phyloP scores from a whole-genome alignment of 768 basidiomycete species.

The Naganishia vishniacii region DNA sequence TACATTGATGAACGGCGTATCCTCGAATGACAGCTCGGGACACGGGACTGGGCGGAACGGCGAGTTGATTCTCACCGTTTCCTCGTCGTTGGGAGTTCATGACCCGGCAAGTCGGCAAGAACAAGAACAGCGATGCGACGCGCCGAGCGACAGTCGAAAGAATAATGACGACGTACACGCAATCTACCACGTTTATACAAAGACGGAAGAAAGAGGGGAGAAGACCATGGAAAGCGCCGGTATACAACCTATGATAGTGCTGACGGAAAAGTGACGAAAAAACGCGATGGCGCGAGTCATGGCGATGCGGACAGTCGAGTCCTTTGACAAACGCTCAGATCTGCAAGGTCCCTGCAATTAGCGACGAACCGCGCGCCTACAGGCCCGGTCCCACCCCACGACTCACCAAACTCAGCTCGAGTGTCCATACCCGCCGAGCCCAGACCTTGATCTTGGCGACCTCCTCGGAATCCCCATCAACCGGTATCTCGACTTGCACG shows the following conservation, averaged over 20 bases:
- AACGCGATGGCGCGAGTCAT: background rate
- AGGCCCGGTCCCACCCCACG: too few relatives aligned
- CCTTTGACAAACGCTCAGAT: background rate
- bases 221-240: too few relatives aligned
- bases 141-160: too few relatives aligned
- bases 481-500: constrained; percentile 75
- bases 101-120: too few relatives aligned
- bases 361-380: background rate
- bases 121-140: too few relatives aligned
- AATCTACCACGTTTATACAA: too few relatives aligned
- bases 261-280: background rate
- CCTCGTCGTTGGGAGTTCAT: too few relatives aligned
- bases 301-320: background rate
- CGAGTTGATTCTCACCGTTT: too few relatives aligned
- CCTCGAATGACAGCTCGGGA: too few relatives aligned
- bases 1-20: too few relatives aligned
- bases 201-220: background rate
- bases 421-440: constrained; percentile 96
- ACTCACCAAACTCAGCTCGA: constrained; percentile 85
- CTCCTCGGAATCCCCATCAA: constrained; percentile 52
- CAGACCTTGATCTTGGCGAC: constrained; percentile 74
- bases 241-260: constrained; percentile 18
- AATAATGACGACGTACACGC: too few relatives aligned
- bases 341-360: background rate
- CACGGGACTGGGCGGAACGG: too few relatives aligned